These are phyloP conservation scores for Pinus tabuliformis DNA, from an alignment of 75 land plant genomes.

Conservation along the genomic window DNA sequence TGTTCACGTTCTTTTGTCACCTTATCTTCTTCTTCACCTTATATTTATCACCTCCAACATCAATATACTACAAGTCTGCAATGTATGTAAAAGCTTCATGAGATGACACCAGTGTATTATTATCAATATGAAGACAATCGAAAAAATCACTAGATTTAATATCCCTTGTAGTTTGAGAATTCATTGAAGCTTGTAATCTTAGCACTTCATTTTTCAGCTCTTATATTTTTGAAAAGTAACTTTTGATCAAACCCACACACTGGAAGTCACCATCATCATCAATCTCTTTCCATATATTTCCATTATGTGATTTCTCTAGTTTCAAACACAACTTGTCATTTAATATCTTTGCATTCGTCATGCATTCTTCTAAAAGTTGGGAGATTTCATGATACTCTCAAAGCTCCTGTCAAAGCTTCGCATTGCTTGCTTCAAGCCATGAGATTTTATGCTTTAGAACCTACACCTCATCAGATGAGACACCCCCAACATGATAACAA, in stretches of 20 bases:
- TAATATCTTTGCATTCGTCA: slow-evolving; percentile 82
- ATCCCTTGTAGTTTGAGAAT: slow-evolving; percentile 5
- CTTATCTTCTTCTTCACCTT: slow-evolving; percentile 53
- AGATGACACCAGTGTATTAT: slow-evolving; percentile 18
- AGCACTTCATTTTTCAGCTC: slow-evolving; percentile 52
- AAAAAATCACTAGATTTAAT: slow-evolving; percentile 9
- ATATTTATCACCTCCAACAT: slow-evolving; percentile 12
- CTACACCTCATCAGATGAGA: slow-evolving; percentile 67
- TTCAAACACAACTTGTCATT: slow-evolving; percentile 74
- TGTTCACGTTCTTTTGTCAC: slow-evolving; percentile 74
- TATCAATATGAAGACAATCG: slow-evolving; percentile 34
- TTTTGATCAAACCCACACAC: slow-evolving; percentile 49
- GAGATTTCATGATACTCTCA: slow-evolving; percentile 42
- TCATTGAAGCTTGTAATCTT: slow-evolving; percentile 3
- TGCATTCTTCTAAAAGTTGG: slow-evolving; percentile 52
- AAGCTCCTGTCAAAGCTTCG: slow-evolving; percentile 65
- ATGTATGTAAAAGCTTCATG: slow-evolving; percentile 3
- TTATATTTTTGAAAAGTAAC: slow-evolving; percentile 55
- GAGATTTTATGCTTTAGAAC: slow-evolving; percentile 74
- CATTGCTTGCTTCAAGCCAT: slow-evolving; percentile 80
- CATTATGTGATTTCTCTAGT: slow-evolving; percentile 67
- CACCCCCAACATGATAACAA: slow-evolving; percentile 49
- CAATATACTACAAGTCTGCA: slow-evolving; percentile 1
- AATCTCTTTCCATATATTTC: slow-evolving; percentile 77
- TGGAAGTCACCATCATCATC: slow-evolving; percentile 29